Percentiles rank a stretch among this genome's conserved stretches.
Conservation (phyloP, 768 basidiomycete species). For the Tylopilus vinaceipallidus region DNA sequence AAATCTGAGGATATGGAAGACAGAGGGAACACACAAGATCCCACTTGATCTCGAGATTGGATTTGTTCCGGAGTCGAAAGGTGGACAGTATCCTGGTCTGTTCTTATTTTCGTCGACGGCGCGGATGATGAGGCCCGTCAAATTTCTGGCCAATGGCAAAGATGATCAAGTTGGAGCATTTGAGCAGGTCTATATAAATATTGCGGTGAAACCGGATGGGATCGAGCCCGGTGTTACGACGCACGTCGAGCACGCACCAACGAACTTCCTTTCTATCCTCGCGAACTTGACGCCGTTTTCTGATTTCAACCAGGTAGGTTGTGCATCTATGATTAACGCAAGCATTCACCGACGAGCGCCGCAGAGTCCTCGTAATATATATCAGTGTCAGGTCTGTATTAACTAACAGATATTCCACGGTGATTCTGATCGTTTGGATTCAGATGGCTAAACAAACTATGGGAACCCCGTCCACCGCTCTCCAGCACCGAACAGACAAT, state of each 20-base stretch:
- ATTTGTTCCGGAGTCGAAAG: slow-evolving; percentile 80
- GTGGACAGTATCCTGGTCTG: slow-evolving; percentile 95
- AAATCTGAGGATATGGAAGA: slow-evolving; percentile 91
- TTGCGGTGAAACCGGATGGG: slow-evolving; percentile 88
- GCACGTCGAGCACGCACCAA: slow-evolving; percentile 92
- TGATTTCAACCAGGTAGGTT: slow-evolving; percentile 92
- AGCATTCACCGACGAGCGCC: neutral
- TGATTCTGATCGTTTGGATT: slow-evolving; percentile 8
- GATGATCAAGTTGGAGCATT: slow-evolving; percentile 94
- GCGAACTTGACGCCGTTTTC: slow-evolving; percentile 99
- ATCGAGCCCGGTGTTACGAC: slow-evolving; percentile 74
- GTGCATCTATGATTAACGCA: neutral
- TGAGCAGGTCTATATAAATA: slow-evolving; percentile 99
- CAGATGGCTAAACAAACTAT: slow-evolving; percentile 99
- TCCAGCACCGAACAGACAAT: slow-evolving; percentile 94
- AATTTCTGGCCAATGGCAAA: slow-evolving; percentile 79
- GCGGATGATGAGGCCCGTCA: slow-evolving; percentile 98
- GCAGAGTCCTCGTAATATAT: slow-evolving; percentile 87
- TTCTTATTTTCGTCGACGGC: slow-evolving; percentile 85
- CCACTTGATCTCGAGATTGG: slow-evolving; percentile 96
- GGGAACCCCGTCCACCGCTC: slow-evolving; percentile 94
- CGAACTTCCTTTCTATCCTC: slow-evolving; percentile 93
- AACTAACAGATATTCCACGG: neutral
- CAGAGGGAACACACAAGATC: slow-evolving; percentile 75
- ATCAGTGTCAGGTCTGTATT: slow-evolving; percentile 78